Percentiles rank a stretch among this genome's conserved stretches.
Conservation (phyloP, 225 moss, liverwort and hornwort genomes). For the Neckera pumila region DNA sequence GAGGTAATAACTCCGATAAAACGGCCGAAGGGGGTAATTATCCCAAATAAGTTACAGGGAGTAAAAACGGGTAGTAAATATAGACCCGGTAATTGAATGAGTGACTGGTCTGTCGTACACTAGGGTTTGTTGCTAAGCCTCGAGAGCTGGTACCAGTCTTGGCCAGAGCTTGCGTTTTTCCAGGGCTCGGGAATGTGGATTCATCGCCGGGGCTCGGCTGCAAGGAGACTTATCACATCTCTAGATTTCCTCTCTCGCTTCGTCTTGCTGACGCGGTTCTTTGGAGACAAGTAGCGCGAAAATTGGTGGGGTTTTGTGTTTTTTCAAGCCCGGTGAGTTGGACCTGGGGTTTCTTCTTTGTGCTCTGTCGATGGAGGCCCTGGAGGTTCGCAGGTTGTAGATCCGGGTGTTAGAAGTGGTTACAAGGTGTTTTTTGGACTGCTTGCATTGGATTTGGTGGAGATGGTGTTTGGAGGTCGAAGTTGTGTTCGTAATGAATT, state of each 20-base stretch:
- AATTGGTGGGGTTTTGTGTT: conserved; percentile 2
- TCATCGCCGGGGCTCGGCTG: neutral
- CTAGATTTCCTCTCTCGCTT: neutral
- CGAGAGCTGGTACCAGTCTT: neutral
- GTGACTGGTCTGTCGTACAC: neutral
- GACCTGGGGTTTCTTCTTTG: neutral
- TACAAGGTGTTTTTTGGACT: neutral
- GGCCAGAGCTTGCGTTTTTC: neutral
- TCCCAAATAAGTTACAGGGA: neutral
- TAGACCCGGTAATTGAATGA: neutral
- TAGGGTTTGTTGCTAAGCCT: neutral
- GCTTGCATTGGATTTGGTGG: neutral
- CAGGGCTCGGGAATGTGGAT: conserved; percentile 1
- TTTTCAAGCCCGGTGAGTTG: conserved; percentile 5
- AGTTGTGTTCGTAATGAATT: neutral
- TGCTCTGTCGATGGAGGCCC: neutral
- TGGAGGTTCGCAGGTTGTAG: neutral
- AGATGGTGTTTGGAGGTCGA: neutral
- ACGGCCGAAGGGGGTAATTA: neutral
- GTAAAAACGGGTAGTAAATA: neutral
- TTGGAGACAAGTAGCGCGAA: neutral
- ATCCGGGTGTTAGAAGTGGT: neutral
- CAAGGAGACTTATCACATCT: neutral
- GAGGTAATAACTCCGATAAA: neutral
- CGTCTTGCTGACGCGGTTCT: neutral